Conservation (phyloP, 2,329 filamentous ascomycete species). For the Diplodia sapinea region DNA sequence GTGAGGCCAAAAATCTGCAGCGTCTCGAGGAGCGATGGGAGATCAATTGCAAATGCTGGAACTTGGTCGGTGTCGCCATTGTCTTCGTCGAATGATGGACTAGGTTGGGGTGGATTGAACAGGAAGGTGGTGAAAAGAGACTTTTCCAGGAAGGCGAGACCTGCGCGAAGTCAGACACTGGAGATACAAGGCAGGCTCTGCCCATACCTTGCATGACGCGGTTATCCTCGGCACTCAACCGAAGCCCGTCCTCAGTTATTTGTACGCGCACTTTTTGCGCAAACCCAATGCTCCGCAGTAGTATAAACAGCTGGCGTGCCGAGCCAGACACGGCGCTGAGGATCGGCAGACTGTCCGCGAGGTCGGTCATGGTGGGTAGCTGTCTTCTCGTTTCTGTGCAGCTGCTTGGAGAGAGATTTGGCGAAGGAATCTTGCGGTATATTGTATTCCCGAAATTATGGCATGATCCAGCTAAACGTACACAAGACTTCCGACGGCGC, state of each 20-base stretch:
- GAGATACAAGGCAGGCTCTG: not conserved
- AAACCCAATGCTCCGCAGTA: conserved; percentile 68
- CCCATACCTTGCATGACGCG: conserved; percentile 83
- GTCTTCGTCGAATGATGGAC: conserved; percentile 37
- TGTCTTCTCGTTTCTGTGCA: not conserved
- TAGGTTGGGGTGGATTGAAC: conserved; percentile 60
- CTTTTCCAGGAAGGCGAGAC: conserved; percentile 84
- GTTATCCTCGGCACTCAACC: conserved; percentile 86
- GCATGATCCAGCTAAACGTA: conserved; percentile 44
- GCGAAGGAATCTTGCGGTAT: conserved; percentile 31
- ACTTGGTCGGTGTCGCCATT: conserved; percentile 52
- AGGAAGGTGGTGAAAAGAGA: conserved; percentile 85
- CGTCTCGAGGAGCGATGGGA: conserved; percentile 87
- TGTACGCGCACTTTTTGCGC: conserved; percentile 68
- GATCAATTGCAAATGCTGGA: conserved; percentile 83
- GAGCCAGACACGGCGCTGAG: conserved; percentile 80
- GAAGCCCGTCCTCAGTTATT: conserved; percentile 82
- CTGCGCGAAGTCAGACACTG: conserved; percentile 45
- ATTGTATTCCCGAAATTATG: conserved; percentile 40
- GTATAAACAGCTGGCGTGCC: conserved; percentile 73
- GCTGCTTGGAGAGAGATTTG: conserved; percentile 10
- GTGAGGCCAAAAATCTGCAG: conserved; percentile 88
- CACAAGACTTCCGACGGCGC: conserved; percentile 43
- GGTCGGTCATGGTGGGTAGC: conserved; percentile 1
- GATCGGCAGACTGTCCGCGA: conserved; percentile 55